These are phyloP conservation scores for Abortiporus biennis DNA, from an alignment of 1,284 basidiomycete species.

Conservation along the genomic window DNA sequence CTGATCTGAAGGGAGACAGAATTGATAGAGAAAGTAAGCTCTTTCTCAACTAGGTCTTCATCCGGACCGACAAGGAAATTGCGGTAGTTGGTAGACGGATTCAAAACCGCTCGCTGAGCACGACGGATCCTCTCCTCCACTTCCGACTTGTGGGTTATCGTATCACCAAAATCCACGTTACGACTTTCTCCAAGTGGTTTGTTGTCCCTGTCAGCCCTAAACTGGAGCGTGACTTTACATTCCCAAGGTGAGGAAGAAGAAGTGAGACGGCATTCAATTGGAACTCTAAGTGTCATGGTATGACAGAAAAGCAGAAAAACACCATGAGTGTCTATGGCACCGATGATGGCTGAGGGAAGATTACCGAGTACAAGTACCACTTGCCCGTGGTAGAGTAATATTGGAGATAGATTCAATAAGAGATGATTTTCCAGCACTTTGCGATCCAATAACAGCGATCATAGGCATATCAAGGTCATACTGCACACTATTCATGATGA, in stretches of 20 bases:
- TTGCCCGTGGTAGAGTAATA: conserved; percentile 61
- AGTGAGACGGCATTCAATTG: conserved; percentile 61
- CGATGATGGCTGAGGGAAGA: background rate
- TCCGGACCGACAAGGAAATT: conserved; percentile 6
- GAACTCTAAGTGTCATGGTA: conserved; percentile 49
- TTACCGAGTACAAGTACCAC: conserved; percentile 61
- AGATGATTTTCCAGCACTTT: conserved; percentile 34
- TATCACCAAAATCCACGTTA: conserved; percentile 44
- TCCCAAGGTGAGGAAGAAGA: conserved; percentile 45
- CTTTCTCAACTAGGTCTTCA: conserved; percentile 16
- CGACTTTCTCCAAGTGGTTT: conserved; percentile 33
- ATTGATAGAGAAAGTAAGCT: conserved; percentile 57
- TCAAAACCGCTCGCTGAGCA: conserved; percentile 69
- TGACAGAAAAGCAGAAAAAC: conserved; percentile 15
- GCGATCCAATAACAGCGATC: conserved; percentile 23
- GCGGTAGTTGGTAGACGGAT: conserved; percentile 33
- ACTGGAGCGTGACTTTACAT: conserved; percentile 51
- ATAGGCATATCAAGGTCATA: conserved; percentile 22
- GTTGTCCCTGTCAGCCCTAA: conserved; percentile 38
- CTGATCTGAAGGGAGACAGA: conserved; percentile 61
- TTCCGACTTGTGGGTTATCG: conserved; percentile 41
- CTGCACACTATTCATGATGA: conserved; percentile 16
- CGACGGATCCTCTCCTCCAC: conserved; percentile 64
- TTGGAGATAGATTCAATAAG: conserved; percentile 53
- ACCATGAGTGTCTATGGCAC: too few relatives aligned